Evolutionary conservation across 768 basidiomycete species (phyloP), one percentile per base, ranked within the genome.

Genomic region (Pleurotus tuber-regium): DNA sequence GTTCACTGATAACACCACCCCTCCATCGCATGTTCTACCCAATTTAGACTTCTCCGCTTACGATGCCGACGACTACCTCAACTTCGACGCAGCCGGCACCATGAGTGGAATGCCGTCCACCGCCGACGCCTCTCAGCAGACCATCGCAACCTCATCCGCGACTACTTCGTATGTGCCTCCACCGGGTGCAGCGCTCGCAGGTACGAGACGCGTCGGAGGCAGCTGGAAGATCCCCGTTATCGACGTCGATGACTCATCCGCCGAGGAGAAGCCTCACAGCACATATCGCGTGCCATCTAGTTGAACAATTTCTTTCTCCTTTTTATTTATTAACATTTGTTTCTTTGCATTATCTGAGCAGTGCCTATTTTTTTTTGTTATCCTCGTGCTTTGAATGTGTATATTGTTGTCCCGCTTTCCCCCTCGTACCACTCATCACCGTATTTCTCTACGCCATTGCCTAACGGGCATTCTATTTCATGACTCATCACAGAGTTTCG

Each of bases 121-220:
- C 55, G 44, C 61, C 54, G 18, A 54, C 54, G 31, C 46, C 11
- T 46, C 56, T 12, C 57, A 57, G 33, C 46, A 53, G 29, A 60
- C 60, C 48, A 52, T 62, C 19, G 62, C 62, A 40, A 35, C 54
- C 30, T 61, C 63, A 4, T 61, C 62, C 30, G 38, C 55, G 6
- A 36, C 55, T 16, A 54, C 51, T 5, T 54, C 70, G 2, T 85
- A 84, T 55, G 63, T 70, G 0, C 83, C 84, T 4, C 82, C 84
- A 11, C 54, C 80, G 10, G 84, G 81, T 43, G 83, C 83, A 18
- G 61, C 66, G 3, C 58, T 76, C 51, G 72, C 75, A 1, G 72
- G 75, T 7, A 74, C 67, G 21, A 75, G 83, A 35, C 79, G 84
- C 3, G 83, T 80, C 31, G 83, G 63, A 7, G 82, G 67, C 2